Conservation (phyloP, 225 moss, liverwort and hornwort genomes). For the Physcomitrellopsis africana region DNA sequence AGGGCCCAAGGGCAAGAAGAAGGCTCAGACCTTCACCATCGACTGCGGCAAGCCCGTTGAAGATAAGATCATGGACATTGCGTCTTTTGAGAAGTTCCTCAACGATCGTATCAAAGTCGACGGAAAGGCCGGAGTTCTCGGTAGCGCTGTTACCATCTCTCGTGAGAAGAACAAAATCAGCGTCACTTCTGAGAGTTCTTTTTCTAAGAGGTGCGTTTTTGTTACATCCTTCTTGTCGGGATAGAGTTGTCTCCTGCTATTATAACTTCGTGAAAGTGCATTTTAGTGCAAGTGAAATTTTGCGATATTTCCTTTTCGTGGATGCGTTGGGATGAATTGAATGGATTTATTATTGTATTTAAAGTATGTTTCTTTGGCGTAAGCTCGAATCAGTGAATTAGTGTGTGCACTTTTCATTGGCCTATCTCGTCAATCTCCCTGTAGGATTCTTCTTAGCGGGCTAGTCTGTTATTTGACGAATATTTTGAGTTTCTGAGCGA, state of each 20-base stretch:
- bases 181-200: slow-evolving; percentile 67
- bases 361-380: too few relatives aligned
- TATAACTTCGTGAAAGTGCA: background rate
- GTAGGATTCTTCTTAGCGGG: too few relatives aligned
- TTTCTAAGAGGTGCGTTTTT: slow-evolving; percentile 58
- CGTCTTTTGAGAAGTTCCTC: slow-evolving; percentile 78
- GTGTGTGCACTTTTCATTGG: background rate
- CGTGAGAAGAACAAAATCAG: slow-evolving; percentile 76
- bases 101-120: slow-evolving; percentile 79
- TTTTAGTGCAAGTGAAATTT: background rate
- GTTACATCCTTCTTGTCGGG: background rate
- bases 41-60: slow-evolving; percentile 84
- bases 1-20: slow-evolving; percentile 67
- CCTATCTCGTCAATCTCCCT: too few relatives aligned
- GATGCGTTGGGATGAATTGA: background rate
- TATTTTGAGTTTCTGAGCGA: too few relatives aligned
- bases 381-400: background rate
- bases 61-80: slow-evolving; percentile 87
- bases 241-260: background rate
- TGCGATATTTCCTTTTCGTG: background rate
- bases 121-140: slow-evolving; percentile 76
- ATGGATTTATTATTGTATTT: too few relatives aligned
- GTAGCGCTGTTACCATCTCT: slow-evolving; percentile 53
- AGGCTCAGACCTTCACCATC: slow-evolving; percentile 70
- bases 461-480: too few relatives aligned